Evolutionary conservation across 164 flowering plant species (phyloP).

Genomic region (Hamamelis virginiana): DNA sequence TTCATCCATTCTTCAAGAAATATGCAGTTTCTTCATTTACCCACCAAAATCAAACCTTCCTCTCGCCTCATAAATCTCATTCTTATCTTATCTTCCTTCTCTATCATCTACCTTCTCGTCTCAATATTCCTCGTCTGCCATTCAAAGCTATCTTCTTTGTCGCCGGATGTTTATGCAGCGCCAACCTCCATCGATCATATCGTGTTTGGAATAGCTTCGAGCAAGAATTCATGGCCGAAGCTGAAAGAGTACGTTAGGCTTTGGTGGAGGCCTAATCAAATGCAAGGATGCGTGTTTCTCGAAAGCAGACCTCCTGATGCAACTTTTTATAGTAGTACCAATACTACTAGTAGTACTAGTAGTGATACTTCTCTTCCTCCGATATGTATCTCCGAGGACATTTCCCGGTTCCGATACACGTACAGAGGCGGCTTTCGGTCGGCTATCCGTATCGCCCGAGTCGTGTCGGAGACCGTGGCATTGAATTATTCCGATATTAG

Average conservation of each 20-base stretch:
- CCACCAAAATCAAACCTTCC: too few relatives aligned
- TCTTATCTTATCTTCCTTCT: conserved; percentile 16
- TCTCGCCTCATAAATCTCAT: conserved; percentile 15
- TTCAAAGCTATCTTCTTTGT: conserved; percentile 8
- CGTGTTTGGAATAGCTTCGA: conserved; percentile 53
- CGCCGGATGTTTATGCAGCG: not conserved
- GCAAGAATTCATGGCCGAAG: conserved; percentile 36
- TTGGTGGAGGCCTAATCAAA: conserved; percentile 51
- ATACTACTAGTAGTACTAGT: too few relatives aligned
- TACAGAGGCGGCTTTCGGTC: conserved; percentile 36
- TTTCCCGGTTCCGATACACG: conserved; percentile 55
- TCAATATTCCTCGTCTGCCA: conserved; percentile 12
- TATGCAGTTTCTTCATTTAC: conserved; percentile 19
- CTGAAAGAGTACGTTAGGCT: conserved; percentile 31
- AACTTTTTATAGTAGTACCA: not conserved
- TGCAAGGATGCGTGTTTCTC: conserved; percentile 55
- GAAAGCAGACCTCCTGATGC: conserved; percentile 21
- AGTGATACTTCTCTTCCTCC: conserved; percentile 41
- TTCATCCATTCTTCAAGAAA: not conserved
- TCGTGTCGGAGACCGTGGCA: conserved; percentile 47
- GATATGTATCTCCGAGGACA: conserved; percentile 46
- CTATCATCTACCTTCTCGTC: conserved; percentile 22
- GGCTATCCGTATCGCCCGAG: conserved; percentile 53
- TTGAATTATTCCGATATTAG: conserved; percentile 36
- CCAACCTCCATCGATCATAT: conserved; percentile 40